Percentiles rank a stretch among this genome's conserved stretches.
phyloP scores from a whole-genome alignment of 176 grass and related monocot species.

The Puccinellia tenuiflora region DNA sequence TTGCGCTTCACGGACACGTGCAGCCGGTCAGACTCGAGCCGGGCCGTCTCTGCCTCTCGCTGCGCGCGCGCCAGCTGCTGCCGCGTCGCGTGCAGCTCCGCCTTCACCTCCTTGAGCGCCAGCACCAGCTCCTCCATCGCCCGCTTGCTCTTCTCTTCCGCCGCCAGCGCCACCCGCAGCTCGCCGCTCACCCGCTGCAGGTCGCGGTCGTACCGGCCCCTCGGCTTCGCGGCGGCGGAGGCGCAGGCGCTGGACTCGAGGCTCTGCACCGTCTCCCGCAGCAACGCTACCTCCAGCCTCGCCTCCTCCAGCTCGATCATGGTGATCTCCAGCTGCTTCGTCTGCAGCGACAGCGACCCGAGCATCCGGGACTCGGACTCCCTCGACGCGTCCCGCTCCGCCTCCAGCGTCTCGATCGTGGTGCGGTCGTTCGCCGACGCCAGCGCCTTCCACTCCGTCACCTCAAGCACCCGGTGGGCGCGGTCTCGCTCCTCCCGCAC shows the following conservation, averaged over 20 bases:
- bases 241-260: constrained; percentile 17
- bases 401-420: constrained; percentile 43
- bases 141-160: constrained; percentile 85
- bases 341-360: constrained; percentile 63
- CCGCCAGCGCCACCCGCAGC: constrained; percentile 38
- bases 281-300: constrained; percentile 40
- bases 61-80: constrained; percentile 42
- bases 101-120: constrained; percentile 78
- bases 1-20: constrained; percentile 33
- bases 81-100: constrained; percentile 38
- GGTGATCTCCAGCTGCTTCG: constrained; percentile 86
- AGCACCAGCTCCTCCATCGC: constrained; percentile 75
- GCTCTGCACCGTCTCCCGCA: constrained; percentile 4
- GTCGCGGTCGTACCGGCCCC: constrained; percentile 26
- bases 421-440: constrained; percentile 29
- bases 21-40: constrained; percentile 51
- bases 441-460: constrained; percentile 51
- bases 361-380: constrained; percentile 81
- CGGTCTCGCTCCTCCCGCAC: constrained; percentile 47
- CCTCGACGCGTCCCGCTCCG: constrained; percentile 40
- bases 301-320: constrained; percentile 80
- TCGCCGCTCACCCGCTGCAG: constrained; percentile 30
- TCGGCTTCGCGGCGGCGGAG: constrained; percentile 9
- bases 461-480: constrained; percentile 55
- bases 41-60: constrained; percentile 48